These are phyloP conservation scores for Vitis hybrid DNA, from an alignment of 177 flowering plant genomes.

Conservation along the genomic window DNA sequence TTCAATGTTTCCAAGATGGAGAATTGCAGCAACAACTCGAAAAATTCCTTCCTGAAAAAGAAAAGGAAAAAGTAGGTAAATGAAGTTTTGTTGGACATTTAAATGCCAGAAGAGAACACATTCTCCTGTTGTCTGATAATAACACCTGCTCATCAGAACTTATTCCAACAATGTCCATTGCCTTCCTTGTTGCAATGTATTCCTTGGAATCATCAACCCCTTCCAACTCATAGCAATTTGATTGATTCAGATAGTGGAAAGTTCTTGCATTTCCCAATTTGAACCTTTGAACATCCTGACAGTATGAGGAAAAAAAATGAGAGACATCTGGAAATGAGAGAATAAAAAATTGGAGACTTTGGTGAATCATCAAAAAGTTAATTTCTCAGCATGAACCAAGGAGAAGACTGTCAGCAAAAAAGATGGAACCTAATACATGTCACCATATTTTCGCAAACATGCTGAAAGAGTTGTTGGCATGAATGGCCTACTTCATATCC, in stretches of 20 bases:
- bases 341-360: neutral
- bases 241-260: slow-evolving; percentile 63
- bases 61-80: neutral
- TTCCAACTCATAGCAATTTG: slow-evolving; percentile 52
- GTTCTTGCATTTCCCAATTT: slow-evolving; percentile 51
- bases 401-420: too few species aligned
- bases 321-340: neutral
- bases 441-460: too few species aligned
- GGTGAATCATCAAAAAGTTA: neutral
- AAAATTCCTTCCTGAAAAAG: slow-evolving; percentile 58
- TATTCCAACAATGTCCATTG: slow-evolving; percentile 68
- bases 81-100: neutral
- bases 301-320: slow-evolving; percentile 3
- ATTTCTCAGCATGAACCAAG: too few species aligned
- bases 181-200: slow-evolving; percentile 48
- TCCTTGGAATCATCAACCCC: slow-evolving; percentile 56
- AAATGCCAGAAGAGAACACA: neutral
- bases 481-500: too few species aligned
- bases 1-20: slow-evolving; percentile 65
- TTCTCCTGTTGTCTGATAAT: neutral
- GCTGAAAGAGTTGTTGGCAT: too few species aligned
- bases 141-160: slow-evolving; percentile 53
- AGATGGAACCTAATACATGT: too few species aligned
- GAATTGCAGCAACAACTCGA: slow-evolving; percentile 58
- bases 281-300: slow-evolving; percentile 46